Base-by-base conservation (phyloP, 2,329 filamentous ascomycete genomes). In the Venturia oleaginea region DNA sequence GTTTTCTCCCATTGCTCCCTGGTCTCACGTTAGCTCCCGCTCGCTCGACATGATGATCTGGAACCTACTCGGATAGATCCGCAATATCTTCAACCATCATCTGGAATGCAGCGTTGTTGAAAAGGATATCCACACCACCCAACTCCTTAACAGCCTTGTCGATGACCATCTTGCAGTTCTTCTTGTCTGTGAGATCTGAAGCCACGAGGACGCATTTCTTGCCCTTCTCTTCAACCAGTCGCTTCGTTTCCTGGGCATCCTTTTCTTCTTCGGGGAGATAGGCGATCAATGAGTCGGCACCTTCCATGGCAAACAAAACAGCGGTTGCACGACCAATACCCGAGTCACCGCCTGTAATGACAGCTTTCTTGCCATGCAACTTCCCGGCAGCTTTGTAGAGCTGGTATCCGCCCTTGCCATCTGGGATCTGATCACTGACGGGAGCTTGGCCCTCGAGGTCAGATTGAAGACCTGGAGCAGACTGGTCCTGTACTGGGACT, bases 321-420 rank as follows among this genome's bases (percentile, higher is more conserved):
- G 90, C 89, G 1, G 87, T 84, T 0, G 90, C 86, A 43, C 89
- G 85, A 7, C 90, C 89, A 68, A 94, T 93, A 1, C 90, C 90
- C 7, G 84, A 87, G 74, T 93, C 90, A 3, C 90, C 90, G 19
- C 90, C 90, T 0, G 90, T 93, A 70, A 94, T 93, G 65, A 94
- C 76, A 8, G 90, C 89, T 66, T 85, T 89, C 75, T 88, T 90
- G 67, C 86, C 89, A 70, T 84, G 76, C 7, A 94, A 83, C 77
- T 94, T 95, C 60, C 85, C 86, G 0, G 90, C 88, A 4, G 88
- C 84, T 72, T 86, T 86, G 78, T 94, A 93, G 59, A 82, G 82
- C 70, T 89, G 84, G 69, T 84, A 86, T 15, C 85, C 84, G 43
- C 87, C 87, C 65, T 88, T 84, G 22, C 83, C 81, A 5, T 84